Base-by-base conservation (phyloP, 2,329 filamentous ascomycete genomes). In the Colletotrichum cereale region DNA sequence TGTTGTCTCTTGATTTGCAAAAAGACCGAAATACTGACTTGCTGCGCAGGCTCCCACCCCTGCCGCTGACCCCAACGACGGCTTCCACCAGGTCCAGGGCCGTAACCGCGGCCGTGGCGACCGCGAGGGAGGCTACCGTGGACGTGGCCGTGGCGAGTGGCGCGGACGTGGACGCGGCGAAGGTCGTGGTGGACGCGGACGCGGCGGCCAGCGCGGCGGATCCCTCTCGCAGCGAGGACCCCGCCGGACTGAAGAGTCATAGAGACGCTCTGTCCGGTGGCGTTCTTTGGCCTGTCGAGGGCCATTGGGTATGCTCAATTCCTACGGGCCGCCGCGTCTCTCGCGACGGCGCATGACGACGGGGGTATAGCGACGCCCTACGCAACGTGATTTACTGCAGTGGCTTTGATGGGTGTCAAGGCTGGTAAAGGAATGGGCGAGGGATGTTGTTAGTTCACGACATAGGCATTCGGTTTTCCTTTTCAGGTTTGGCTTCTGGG, bases 81-180 rank as follows among this genome's bases (percentile, higher is more conserved):
- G 92, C 31, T 95, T 94, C 86, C 90, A 92, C 71, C 89, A 92
- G 77, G 92, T 94, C 14, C 89, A 89, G 77, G 82, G 85, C 69
- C 88, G 89, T 77, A 88, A 88, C 80, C 86, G 86, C 70, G 85
- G 84, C 65, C 87, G 87, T 67, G 85, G 86, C 76, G 86, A 85
- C 67, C 84, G 88, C 61, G 88, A 89, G 66, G 84, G 83, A 44
- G 80, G 83, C 66, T 82, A 71, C 53, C 69, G 69, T 63, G 84
- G 86, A 47, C 84, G 83, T 44, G 78, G 79, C 48, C 82, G 86
- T 73, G 85, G 85, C 53, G 84, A 86, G 60, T 81, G 82, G 74
- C 84, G 88, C 67, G 87, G 87, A 38, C 84, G 88, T 72, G 86
- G 86, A 47, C 65, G 87, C 66, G 85, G 86, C 48, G 83, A 85